These are phyloP conservation scores for Beauveria australis DNA, from an alignment of 2,329 filamentous ascomycete genomes.

Conservation along the genomic window DNA sequence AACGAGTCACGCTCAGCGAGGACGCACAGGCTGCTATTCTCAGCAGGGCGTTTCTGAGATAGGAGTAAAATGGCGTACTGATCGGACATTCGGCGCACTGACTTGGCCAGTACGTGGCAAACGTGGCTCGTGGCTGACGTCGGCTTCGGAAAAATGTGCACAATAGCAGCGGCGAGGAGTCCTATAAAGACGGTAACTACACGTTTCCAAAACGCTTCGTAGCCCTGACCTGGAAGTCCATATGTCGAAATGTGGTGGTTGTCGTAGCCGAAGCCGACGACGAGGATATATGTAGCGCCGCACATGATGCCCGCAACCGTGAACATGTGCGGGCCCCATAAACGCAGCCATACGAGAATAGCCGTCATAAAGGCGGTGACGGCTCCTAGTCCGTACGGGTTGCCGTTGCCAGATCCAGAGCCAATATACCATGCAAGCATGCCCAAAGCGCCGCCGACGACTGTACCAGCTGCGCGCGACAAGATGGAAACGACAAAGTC, in stretches of 20 bases:
- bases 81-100: constrained; percentile 33
- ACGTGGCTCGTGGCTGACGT: constrained; percentile 37
- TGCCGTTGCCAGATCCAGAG: constrained; percentile 37
- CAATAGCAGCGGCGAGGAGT: constrained; percentile 31
- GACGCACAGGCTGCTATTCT: constrained; percentile 21
- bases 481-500: constrained; percentile 40
- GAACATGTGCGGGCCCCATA: constrained; percentile 23
- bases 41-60: constrained; percentile 24
- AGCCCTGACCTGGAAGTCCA: constrained; percentile 37
- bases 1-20: constrained; percentile 24
- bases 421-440: constrained; percentile 44
- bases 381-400: constrained; percentile 41
- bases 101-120: constrained; percentile 34
- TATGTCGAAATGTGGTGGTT: constrained; percentile 33
- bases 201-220: constrained; percentile 40
- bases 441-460: constrained; percentile 38
- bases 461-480: constrained; percentile 31
- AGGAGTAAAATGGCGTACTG: constrained; percentile 38
- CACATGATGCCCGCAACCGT: constrained; percentile 24
- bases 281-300: constrained; percentile 31
- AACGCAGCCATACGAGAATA: constrained; percentile 26
- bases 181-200: constrained; percentile 36
- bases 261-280: constrained; percentile 40
- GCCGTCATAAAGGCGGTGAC: constrained; percentile 30
- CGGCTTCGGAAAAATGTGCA: constrained; percentile 38